These are phyloP conservation scores for Penicillium sp. DNA, from an alignment of 2,329 filamentous ascomycete species.

Conservation along the genomic window DNA sequence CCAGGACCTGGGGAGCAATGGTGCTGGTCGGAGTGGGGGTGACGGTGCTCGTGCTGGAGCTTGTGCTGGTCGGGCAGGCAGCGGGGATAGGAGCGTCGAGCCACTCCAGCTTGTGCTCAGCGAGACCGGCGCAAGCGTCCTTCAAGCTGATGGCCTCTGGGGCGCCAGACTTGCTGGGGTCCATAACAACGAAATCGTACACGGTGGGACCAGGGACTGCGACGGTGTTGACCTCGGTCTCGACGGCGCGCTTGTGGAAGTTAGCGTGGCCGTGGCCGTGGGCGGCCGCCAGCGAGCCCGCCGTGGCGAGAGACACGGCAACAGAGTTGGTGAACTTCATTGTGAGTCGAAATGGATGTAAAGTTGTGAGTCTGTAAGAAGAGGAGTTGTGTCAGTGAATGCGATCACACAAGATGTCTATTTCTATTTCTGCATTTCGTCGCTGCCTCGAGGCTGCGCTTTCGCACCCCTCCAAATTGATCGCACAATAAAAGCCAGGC, in stretches of 20 bases:
- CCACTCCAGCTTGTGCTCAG: constrained; percentile 61
- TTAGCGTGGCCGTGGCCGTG: constrained; percentile 42
- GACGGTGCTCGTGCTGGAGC: constrained; percentile 18
- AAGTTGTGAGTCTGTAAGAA: constrained; percentile 7
- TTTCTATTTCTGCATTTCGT: neutral
- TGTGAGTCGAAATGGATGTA: constrained; percentile 12
- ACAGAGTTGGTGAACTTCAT: constrained; percentile 41
- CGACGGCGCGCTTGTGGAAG: constrained; percentile 38
- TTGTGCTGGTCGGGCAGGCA: constrained; percentile 40
- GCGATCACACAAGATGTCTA: neutral
- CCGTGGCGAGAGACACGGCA: constrained; percentile 40
- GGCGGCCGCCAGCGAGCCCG: constrained; percentile 40
- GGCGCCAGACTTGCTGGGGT: constrained; percentile 46
- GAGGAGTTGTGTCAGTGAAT: constrained; percentile 1
- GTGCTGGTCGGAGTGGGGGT: constrained; percentile 29
- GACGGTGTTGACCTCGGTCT: constrained; percentile 45
- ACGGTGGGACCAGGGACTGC: constrained; percentile 59
- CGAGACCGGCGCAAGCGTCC: constrained; percentile 67
- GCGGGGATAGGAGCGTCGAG: constrained; percentile 58
- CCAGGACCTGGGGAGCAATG: constrained; percentile 46
- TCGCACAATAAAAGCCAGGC: neutral
- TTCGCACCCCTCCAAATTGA: neutral
- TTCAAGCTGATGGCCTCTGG: constrained; percentile 30
- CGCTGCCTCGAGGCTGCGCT: neutral
- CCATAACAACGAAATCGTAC: constrained; percentile 65